Base-by-base conservation (phyloP, 1,139 yeast genomes). In the Torulaspora globosa region DNA sequence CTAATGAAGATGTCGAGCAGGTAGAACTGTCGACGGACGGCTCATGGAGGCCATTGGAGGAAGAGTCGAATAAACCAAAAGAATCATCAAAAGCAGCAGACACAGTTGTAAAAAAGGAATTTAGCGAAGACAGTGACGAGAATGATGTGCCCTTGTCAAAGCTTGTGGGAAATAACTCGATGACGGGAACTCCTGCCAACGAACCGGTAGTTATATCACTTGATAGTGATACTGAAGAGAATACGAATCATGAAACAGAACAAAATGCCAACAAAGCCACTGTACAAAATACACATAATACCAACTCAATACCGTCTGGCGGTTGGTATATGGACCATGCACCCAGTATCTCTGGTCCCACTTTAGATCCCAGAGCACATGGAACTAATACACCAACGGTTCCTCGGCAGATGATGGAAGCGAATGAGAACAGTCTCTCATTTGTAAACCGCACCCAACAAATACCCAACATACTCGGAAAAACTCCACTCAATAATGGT, bases 1-100 rank as follows among this genome's bases (percentile, higher is more conserved):
- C 79, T 0, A 58, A 62, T 10, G 73, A 69, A 3, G 76, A 73
- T 18, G 73, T 73, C 3, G 87, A 82, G 36, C 70, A 70, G 24
- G 80, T 83, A 7, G 75, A 73, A 41, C 67, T 84, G 18, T 70
- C 74, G 23, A 63, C 69, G 2, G 81, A 82, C 59, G 90, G 90
- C 0, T 55, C 73, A 0, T 84, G 89, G 88, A 68, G 68, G 1
- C 55, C 68, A 10, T 54, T 56, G n/a, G 68, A 66, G 19, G 70
- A 64, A 16, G 66, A 60, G 5, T 65, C 65, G 11, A 39, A 36
- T 50, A 30, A 30, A 12, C 48, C 38, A 41, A 47, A 43, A 15
- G 45, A 42, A 35, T 27, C 63, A 52, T 34, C 37, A 10, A 29
- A 35, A 31, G 26, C 41, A 3, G 14, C 46, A 23, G 30, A 28